Conservation (phyloP, 257 asterid species). For the Mitragyna speciosa region DNA sequence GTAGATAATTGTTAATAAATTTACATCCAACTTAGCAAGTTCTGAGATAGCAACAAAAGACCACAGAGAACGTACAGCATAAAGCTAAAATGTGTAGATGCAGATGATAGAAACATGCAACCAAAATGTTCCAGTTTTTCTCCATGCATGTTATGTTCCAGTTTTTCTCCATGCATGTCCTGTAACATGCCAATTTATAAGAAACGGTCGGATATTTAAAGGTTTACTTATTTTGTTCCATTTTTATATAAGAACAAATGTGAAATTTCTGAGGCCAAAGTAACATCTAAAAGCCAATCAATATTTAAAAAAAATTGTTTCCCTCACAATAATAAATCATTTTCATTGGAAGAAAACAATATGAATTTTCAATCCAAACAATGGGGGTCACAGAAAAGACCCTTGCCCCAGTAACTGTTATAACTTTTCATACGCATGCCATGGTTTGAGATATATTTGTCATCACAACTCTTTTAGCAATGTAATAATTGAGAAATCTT, state of each 20-base stretch:
- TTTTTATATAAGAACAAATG: background rate
- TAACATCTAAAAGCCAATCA: background rate
- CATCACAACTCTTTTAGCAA: background rate
- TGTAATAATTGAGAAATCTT: background rate
- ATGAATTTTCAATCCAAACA: background rate
- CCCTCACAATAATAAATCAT: background rate
- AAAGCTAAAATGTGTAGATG: background rate
- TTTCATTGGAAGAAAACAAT: background rate
- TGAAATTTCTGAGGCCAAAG: background rate
- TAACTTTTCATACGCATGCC: background rate
- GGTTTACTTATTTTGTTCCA: background rate
- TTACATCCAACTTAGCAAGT: background rate
- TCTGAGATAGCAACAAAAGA: background rate
- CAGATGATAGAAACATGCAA: background rate
- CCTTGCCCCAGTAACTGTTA: background rate
- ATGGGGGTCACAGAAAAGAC: background rate
- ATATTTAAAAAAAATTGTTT: background rate
- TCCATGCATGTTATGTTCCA: background rate
- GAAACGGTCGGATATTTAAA: background rate
- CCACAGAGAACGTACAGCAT: background rate
- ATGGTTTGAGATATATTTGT: background rate
- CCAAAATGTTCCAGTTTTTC: too few species aligned
- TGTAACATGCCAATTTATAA: background rate
- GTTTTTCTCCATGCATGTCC: background rate
- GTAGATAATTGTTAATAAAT: background rate